Percentiles rank a stretch among this genome's conserved stretches.
phyloP scores from a whole-genome alignment of 2,329 filamentous ascomycete genomes.

The Colletotrichum coccodes region DNA sequence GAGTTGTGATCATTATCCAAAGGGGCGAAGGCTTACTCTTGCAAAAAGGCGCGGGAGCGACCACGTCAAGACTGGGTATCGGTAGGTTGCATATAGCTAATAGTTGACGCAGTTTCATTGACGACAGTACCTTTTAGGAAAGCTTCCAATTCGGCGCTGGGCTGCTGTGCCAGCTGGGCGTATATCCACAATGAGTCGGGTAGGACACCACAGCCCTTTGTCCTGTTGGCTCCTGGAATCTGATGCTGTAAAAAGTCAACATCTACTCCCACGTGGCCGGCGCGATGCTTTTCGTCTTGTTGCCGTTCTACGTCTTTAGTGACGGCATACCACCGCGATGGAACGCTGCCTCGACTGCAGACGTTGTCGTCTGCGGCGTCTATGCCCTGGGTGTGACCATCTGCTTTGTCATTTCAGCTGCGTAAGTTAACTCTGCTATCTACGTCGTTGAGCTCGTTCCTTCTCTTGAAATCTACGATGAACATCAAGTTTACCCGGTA shows the following conservation, averaged over 20 bases:
- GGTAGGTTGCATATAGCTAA: background rate
- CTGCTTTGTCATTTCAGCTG: constrained; percentile 57
- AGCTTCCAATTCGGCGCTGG: constrained; percentile 6
- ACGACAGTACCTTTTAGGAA: background rate
- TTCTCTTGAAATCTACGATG: too few species aligned
- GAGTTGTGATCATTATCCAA: background rate
- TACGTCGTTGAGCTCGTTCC: background rate
- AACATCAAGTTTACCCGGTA: too few species aligned
- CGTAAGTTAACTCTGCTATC: constrained; percentile 40
- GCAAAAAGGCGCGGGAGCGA: constrained; percentile 21
- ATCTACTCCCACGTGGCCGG: constrained; percentile 58
- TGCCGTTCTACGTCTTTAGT: constrained; percentile 49
- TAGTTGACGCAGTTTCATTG: background rate
- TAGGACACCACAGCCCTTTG: background rate
- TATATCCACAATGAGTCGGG: constrained; percentile 27
- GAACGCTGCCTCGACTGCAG: constrained; percentile 44
- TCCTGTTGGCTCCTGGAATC: background rate
- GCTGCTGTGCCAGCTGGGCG: constrained; percentile 10
- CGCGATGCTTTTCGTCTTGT: constrained; percentile 47
- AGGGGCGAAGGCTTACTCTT: background rate
- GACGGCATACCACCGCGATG: constrained; percentile 48
- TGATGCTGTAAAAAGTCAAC: constrained; percentile 46
- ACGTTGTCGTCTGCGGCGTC: constrained; percentile 52
- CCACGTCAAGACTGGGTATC: constrained; percentile 21
- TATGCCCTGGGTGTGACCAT: constrained; percentile 56